A percentile compares a stretch with the other conserved stretches of the same genome.
phyloP scores from a whole-genome alignment of 495 filamentous ascomycete genomes.

The Neurospora hispaniola region DNA sequence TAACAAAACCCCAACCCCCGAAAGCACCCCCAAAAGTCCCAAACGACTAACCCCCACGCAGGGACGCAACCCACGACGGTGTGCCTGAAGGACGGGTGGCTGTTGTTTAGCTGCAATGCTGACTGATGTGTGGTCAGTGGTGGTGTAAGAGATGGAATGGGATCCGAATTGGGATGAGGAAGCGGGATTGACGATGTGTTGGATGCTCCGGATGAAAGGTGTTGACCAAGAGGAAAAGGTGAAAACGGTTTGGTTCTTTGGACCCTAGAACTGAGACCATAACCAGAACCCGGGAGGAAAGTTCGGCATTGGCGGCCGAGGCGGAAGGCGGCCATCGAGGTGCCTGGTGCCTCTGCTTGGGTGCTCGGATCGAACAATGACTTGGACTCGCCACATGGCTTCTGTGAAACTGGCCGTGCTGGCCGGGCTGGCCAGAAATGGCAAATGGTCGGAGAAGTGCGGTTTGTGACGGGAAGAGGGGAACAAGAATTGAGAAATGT shows the following conservation, averaged over 20 bases:
- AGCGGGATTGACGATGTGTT: neutral
- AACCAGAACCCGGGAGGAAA: neutral
- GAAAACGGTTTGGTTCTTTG: neutral
- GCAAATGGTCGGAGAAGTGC: neutral
- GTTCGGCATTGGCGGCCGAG: neutral
- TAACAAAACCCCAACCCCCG: neutral
- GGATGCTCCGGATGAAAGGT: neutral
- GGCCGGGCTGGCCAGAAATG: neutral
- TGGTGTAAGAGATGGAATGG: neutral
- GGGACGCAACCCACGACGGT: neutral
- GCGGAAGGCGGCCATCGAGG: neutral
- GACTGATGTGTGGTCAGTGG: neutral
- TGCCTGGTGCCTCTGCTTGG: neutral
- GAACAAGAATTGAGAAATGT: neutral
- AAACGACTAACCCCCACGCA: neutral
- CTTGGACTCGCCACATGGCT: neutral
- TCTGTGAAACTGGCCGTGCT: neutral
- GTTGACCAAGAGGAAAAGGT: neutral
- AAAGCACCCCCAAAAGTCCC: neutral
- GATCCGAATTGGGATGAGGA: neutral
- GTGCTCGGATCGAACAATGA: neutral
- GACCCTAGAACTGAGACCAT: neutral
- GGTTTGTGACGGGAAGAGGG: neutral
- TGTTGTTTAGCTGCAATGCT: neutral
- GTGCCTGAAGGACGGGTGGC: neutral